Percentiles rank a stretch among this genome's conserved stretches.
Conservation (phyloP, 116 monocot species). For the Iris pallida region DNA sequence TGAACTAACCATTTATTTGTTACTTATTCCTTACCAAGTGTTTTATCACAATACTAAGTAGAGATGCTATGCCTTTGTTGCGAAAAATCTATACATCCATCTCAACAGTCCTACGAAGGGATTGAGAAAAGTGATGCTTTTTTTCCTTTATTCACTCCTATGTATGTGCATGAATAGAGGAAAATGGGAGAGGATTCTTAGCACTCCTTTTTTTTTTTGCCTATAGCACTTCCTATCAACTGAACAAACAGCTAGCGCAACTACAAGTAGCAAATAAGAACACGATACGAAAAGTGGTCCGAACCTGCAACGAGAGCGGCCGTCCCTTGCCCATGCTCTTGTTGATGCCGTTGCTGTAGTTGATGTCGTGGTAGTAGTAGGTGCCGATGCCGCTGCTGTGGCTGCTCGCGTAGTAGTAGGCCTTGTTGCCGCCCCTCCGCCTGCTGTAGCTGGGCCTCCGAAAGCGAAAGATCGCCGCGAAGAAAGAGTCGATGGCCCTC, state of each 20-base stretch:
- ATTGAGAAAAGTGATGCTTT: neutral
- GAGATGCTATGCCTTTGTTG: neutral
- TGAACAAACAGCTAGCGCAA: neutral
- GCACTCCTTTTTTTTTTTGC: too few relatives aligned
- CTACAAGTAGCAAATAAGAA: neutral
- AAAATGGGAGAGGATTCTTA: too few relatives aligned
- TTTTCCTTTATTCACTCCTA: neutral
- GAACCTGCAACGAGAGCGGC: conserved; percentile 41
- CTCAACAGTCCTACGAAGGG: too few relatives aligned
- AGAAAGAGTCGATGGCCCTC: conserved; percentile 18
- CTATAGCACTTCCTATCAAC: too few relatives aligned
- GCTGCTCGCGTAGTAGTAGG: conserved; percentile 16
- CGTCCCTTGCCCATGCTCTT: conserved; percentile 15
- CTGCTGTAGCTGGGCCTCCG: neutral
- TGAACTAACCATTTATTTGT: neutral
- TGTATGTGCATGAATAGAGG: too few relatives aligned
- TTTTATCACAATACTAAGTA: neutral
- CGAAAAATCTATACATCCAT: neutral
- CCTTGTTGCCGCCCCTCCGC: neutral
- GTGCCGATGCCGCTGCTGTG: neutral
- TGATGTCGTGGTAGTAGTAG: conserved; percentile 4
- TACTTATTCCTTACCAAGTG: neutral
- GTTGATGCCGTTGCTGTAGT: neutral
- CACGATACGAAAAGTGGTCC: neutral
- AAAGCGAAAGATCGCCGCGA: conserved; percentile 10